A percentile compares a stretch with the other conserved stretches of the same genome.
phyloP scores from a whole-genome alignment of 2,329 filamentous ascomycete species.

The Dothistroma septosporum region DNA sequence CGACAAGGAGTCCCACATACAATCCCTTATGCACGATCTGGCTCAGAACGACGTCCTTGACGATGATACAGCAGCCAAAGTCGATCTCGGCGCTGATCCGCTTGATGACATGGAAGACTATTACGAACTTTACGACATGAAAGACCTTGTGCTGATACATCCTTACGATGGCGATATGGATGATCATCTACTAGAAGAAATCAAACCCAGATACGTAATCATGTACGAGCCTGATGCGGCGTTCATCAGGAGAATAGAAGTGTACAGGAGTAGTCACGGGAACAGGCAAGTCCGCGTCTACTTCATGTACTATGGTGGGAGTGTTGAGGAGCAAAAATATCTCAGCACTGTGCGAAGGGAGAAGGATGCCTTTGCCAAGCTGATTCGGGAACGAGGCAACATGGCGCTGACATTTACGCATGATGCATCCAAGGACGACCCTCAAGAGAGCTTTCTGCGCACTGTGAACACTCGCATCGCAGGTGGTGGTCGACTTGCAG shows the following conservation, averaged over 20 bases:
- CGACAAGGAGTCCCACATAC: conserved; percentile 78
- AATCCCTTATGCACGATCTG: conserved; percentile 75
- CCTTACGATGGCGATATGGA: conserved; percentile 95
- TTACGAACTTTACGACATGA: conserved; percentile 87
- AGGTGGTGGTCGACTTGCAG: conserved; percentile 77
- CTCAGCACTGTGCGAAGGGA: conserved; percentile 85
- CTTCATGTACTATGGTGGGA: conserved; percentile 93
- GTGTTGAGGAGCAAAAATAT: conserved; percentile 93
- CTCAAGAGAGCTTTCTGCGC: conserved; percentile 85
- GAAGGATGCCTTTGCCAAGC: conserved; percentile 90
- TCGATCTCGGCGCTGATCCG: conserved; percentile 71
- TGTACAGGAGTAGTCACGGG: conserved; percentile 90
- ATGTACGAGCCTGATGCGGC: conserved; percentile 97
- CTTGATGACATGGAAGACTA: conserved; percentile 88
- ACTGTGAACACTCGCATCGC: conserved; percentile 97
- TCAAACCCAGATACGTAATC: conserved; percentile 88
- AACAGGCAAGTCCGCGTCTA: conserved; percentile 87
- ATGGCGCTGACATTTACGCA: conserved; percentile 86
- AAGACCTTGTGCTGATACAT: conserved; percentile 82
- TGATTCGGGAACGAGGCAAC: conserved; percentile 85
- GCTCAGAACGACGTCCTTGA: conserved; percentile 74
- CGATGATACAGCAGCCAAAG: conserved; percentile 56
- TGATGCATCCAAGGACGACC: conserved; percentile 67
- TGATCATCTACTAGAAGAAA: conserved; percentile 91
- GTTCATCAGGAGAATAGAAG: conserved; percentile 90